A percentile compares a stretch with the other conserved stretches of the same genome.
Evolutionary conservation across 2,329 filamentous ascomycete genomes (phyloP).

Genomic region (Sordariomycetes sp.): DNA sequence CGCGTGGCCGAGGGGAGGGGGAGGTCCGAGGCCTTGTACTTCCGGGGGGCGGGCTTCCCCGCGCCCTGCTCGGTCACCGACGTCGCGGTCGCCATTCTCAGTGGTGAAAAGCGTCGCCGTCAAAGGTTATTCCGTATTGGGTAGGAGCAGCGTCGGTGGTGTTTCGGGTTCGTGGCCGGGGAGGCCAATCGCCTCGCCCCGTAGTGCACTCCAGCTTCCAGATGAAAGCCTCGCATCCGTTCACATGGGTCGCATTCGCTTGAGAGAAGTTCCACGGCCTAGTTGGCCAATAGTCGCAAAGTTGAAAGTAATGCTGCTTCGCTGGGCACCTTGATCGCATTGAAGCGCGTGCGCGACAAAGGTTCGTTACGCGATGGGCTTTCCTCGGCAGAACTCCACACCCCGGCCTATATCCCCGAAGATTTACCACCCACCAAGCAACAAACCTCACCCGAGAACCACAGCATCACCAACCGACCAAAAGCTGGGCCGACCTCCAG

Average conservation of each 20-base stretch:
- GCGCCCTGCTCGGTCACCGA: background rate
- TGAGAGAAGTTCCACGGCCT: background rate
- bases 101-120: background rate
- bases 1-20: slow-evolving; percentile 62
- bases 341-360: background rate
- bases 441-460: slow-evolving; percentile 4
- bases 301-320: background rate
- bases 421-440: background rate
- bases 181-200: background rate
- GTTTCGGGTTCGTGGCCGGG: background rate
- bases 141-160: background rate
- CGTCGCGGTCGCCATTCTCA: background rate
- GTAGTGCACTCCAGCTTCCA: background rate
- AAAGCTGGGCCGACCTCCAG: background rate
- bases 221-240: background rate
- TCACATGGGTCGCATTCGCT: background rate
- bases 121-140: background rate
- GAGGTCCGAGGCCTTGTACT: slow-evolving; percentile 62
- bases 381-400: slow-evolving; percentile 1
- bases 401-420: background rate
- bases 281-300: background rate
- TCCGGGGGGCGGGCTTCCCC: slow-evolving; percentile 16
- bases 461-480: background rate
- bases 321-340: background rate
- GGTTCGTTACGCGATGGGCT: background rate